A percentile compares a stretch with the other conserved stretches of the same genome.
Evolutionary conservation across 208 protist species (phyloP).

Genomic region (Plasmodiophora brassicae): DNA sequence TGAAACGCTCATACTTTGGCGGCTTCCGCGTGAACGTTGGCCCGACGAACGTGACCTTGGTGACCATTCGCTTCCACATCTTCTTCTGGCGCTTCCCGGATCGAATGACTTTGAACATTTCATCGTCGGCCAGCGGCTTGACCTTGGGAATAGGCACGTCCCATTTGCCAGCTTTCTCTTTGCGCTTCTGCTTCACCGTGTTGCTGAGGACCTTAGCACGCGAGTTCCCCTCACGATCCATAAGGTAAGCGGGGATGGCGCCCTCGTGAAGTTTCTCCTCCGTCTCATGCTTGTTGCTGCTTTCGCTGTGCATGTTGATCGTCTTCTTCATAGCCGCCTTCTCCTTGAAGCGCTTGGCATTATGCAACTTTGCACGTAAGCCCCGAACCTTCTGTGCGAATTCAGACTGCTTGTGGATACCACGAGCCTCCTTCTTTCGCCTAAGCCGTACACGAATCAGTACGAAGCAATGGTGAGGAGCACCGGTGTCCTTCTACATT

Average conservation of each 20-base stretch:
- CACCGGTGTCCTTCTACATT: constrained; percentile 50
- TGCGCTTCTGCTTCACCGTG: constrained; percentile 99
- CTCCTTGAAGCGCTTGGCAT: constrained; percentile 94
- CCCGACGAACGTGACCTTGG: constrained; percentile 97
- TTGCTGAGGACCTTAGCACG: constrained; percentile 94
- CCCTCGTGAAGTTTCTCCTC: constrained; percentile 67
- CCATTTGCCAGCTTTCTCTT: constrained; percentile 99
- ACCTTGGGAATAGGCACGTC: constrained; percentile 97
- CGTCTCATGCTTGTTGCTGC: constrained; percentile 83
- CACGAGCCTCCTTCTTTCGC: constrained; percentile 94
- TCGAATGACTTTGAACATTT: constrained; percentile 96
- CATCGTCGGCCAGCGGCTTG: constrained; percentile 92
- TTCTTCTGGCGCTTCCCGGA: constrained; percentile 88
- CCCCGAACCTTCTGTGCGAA: constrained; percentile 88
- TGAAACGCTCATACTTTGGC: constrained; percentile 99
- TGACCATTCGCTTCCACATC: constrained; percentile 98
- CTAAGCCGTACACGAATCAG: constrained; percentile 50
- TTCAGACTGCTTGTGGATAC: constrained; percentile 80
- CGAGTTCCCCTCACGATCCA: constrained; percentile 92
- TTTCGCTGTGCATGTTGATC: constrained; percentile 93
- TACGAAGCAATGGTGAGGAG: not conserved
- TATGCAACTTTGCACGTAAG: constrained; percentile 95
- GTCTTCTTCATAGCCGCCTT: constrained; percentile 99
- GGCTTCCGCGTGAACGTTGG: constrained; percentile 95
- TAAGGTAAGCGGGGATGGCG: constrained; percentile 98